Evolutionary conservation across 2,329 filamentous ascomycete genomes (phyloP).

Genomic region (Fusarium globosum): DNA sequence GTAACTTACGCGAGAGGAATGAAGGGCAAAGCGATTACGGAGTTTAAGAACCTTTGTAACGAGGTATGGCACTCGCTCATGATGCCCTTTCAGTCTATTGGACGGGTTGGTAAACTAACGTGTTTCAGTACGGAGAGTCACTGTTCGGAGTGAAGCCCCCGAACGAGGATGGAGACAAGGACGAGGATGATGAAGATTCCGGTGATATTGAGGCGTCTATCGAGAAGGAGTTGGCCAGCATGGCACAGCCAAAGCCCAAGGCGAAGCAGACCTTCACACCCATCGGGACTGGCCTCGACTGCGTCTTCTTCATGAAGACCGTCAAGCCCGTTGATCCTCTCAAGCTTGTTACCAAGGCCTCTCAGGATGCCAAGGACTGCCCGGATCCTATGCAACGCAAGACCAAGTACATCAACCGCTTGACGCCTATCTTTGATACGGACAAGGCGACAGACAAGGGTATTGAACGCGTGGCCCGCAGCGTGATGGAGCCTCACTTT

Average conservation of each 20-base stretch:
- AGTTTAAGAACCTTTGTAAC: conserved; percentile 74
- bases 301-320: conserved; percentile 71
- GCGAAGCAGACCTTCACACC: conserved; percentile 63
- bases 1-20: conserved; percentile 79
- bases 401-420: conserved; percentile 68
- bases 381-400: conserved; percentile 57
- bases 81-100: neutral
- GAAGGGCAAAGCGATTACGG: conserved; percentile 75
- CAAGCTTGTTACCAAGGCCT: conserved; percentile 64
- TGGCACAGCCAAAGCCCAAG: conserved; percentile 53
- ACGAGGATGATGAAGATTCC: conserved; percentile 53
- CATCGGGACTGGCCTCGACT: conserved; percentile 68
- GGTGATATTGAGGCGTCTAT: conserved; percentile 81
- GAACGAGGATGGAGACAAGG: conserved; percentile 46
- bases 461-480: conserved; percentile 71
- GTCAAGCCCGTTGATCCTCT: conserved; percentile 66
- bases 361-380: conserved; percentile 62
- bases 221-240: conserved; percentile 74
- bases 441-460: conserved; percentile 76
- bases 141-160: conserved; percentile 63
- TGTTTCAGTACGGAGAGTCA: conserved; percentile 70
- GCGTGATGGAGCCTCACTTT: conserved; percentile 74
- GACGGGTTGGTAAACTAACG: conserved; percentile 10
- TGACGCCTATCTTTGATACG: conserved; percentile 63
- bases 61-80: conserved; percentile 59